phyloP scores from a whole-genome alignment of 176 grass and related monocot species.

The Raddia guianensis region DNA sequence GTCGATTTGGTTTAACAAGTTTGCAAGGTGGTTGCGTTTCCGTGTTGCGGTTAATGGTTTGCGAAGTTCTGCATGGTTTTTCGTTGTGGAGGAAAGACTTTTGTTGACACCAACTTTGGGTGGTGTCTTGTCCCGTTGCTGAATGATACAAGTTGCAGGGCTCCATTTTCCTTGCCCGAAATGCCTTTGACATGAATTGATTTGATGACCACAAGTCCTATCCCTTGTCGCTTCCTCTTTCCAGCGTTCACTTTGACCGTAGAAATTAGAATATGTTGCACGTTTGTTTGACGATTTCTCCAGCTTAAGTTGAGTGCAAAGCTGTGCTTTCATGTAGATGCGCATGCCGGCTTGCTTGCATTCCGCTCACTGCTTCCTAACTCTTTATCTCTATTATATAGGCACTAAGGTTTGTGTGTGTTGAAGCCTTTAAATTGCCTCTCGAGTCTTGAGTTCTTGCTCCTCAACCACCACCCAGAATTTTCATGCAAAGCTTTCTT shows the following conservation, averaged over 20 bases:
- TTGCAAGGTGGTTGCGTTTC: not conserved
- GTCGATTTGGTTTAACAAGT: not conserved
- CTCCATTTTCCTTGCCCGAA: conserved; percentile 29
- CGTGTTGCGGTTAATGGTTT: no score
- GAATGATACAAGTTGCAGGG: conserved; percentile 3
- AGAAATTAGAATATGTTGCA: not conserved
- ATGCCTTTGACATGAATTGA: conserved; percentile 42
- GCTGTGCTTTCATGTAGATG: not conserved
- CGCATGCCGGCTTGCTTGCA: not conserved
- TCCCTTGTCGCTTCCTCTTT: not conserved
- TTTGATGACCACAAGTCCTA: conserved; percentile 27
- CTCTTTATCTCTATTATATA: not conserved
- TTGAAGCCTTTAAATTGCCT: conserved; percentile 22
- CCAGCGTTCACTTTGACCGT: conserved; percentile 27
- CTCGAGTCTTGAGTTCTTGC: not conserved
- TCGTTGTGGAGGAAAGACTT: not conserved
- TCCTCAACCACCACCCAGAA: not conserved
- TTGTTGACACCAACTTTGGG: not conserved
- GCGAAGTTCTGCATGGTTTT: no score
- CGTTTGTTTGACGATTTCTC: conserved; percentile 37
- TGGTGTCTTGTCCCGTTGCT: not conserved
- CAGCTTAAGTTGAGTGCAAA: conserved; percentile 47
- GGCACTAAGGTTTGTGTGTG: conserved; percentile 4
- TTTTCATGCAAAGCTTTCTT: not conserved
- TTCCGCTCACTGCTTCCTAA: conserved; percentile 14